Evolutionary conservation across 2,329 filamentous ascomycete genomes (phyloP), one percentile per base, ranked within the genome.

Genomic region (Daldinia sp.): DNA sequence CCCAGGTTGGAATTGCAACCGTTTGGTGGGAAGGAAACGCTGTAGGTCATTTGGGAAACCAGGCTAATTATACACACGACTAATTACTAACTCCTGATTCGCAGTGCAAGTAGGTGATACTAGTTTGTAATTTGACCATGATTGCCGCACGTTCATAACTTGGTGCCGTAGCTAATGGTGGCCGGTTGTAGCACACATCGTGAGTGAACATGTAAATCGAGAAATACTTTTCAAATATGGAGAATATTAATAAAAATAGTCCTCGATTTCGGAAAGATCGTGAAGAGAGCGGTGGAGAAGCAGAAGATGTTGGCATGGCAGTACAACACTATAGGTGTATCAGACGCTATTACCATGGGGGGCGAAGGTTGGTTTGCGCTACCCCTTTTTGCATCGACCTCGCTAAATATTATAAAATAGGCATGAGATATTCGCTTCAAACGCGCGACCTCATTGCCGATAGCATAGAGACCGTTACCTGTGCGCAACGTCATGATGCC

Each of bases 11-110:
- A 65, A 89, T 98, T 77, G 92, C 94, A 6, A 94, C 92, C 4
- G 93, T 98, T 4, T 98, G 94, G 94, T 98, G 94, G 94, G 94
- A 98, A 81, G 95, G 95, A 30, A 98, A 98, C 78, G 93, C 95
- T 41, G 90, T 93, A 81, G 82, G 90, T 86, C 15, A 37, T 50
- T 15, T 26, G 13, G 26, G 26, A 18, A n/a, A 15, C 15, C 7
- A 51, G 28, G 4, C n/a, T 18, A 3, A 18, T 12, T n/a, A 12
- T 6, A 33, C 28, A 15, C 7, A 5, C n/a, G 33, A 1, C 5
- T 20, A 37, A 20, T 26, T 28, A 33, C 70, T 74, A 58, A 75
- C 60, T 13, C n/a, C 12, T 37, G 15, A 37, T 12, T 59, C 15
- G n/a, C 66, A 71, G 74, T 77, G 75, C 74, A 77, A 77, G 75